Conservation (phyloP, 805 yeast genomes). For the Myxozyma melibiosi region DNA sequence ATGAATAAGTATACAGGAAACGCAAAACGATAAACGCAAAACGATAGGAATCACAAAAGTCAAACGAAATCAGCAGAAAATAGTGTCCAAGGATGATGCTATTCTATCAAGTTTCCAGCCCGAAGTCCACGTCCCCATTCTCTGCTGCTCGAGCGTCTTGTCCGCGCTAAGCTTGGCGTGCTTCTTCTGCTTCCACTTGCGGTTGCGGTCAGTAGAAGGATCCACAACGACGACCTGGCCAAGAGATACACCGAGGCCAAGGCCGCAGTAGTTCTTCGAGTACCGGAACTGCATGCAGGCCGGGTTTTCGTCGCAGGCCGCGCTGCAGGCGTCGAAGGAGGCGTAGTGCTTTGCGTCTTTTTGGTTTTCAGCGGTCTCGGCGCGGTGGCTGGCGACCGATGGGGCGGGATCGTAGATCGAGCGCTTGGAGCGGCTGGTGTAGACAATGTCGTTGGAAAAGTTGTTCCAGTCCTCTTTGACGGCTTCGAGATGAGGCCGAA, state of each 20-base stretch:
- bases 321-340: conserved; percentile 7
- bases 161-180: not conserved
- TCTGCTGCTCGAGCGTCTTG: not conserved
- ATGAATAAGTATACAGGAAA: too few relatives aligned
- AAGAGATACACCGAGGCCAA: not conserved
- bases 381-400: not conserved
- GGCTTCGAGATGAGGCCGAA: conserved; percentile 13
- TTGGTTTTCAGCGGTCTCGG: not conserved
- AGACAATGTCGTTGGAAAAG: conserved; percentile 1
- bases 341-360: conserved; percentile 14
- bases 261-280: conserved; percentile 11
- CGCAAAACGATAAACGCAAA: too few relatives aligned
- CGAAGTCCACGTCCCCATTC: conserved; percentile 12
- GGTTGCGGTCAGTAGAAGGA: not conserved
- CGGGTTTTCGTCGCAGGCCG: conserved; percentile 3
- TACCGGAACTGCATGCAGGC: conserved; percentile 7
- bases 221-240: conserved; percentile 7
- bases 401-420: not conserved
- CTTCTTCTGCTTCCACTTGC: not conserved
- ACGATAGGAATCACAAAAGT: not conserved
- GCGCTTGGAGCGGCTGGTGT: not conserved
- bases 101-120: conserved; percentile 15
- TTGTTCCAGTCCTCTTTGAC: conserved; percentile 18
- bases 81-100: not conserved
- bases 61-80: not conserved